Evolutionary conservation across 345 rosid species (phyloP).

Genomic region (Draba incana): DNA sequence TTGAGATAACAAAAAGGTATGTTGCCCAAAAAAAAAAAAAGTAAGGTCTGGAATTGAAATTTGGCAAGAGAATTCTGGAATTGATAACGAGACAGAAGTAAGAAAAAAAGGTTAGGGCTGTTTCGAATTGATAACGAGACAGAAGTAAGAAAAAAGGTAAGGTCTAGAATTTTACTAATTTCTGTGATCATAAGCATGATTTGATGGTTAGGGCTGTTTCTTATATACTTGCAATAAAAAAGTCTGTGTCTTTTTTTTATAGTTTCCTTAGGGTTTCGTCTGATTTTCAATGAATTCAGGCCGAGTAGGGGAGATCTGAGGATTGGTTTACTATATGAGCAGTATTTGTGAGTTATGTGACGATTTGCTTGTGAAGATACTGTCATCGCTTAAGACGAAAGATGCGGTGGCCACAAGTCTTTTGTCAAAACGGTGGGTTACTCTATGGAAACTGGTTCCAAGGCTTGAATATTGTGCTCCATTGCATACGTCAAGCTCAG

Average conservation of each 20-base stretch:
- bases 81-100: no score
- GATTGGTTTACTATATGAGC: not conserved
- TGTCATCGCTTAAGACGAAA: constrained; percentile 10
- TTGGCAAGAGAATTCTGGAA: no score
- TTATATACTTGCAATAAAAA: not conserved
- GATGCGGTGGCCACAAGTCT: not conserved
- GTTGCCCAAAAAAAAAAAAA: no score
- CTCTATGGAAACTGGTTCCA: constrained; percentile 21
- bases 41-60: no score
- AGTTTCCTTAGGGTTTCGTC: not conserved
- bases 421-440: constrained; percentile 12
- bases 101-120: no score
- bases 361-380: constrained; percentile 19
- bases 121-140: no score
- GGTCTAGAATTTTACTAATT: no score
- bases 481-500: not conserved
- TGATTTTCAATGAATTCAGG: not conserved
- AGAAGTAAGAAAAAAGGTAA: no score
- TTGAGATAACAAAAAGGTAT: no score
- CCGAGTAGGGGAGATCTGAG: not conserved
- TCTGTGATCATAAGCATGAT: not conserved
- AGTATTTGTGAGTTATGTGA: constrained; percentile 16
- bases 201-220: not conserved
- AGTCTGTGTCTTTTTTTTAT: not conserved
- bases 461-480: constrained; percentile 7